Evolutionary conservation across 2,329 filamentous ascomycete genomes (phyloP).

Genomic region (Colletotrichum tropicicola): DNA sequence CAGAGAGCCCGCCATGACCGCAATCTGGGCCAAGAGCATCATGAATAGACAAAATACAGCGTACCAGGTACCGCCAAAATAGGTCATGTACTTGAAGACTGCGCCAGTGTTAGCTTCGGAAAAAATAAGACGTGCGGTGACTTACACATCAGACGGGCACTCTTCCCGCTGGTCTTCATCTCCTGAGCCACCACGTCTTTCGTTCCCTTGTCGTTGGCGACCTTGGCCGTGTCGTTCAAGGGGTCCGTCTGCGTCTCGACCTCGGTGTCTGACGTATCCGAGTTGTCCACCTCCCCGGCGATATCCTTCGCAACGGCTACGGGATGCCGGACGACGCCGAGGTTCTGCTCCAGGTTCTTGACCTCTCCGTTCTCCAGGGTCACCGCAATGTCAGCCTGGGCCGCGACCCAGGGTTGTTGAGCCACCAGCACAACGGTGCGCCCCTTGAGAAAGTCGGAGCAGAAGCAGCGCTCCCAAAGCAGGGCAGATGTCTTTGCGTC

Average conservation of each 20-base stretch:
- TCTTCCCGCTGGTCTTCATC: constrained; percentile 54
- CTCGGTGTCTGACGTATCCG: constrained; percentile 36
- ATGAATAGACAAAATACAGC: constrained; percentile 48
- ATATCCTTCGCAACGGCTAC: constrained; percentile 52
- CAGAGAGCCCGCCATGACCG: constrained; percentile 51
- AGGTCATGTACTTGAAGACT: constrained; percentile 61
- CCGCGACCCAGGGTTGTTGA: constrained; percentile 62
- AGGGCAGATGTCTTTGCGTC: constrained; percentile 66
- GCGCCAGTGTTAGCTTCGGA: constrained; percentile 17
- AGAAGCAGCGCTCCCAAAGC: constrained; percentile 67
- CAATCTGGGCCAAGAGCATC: constrained; percentile 50
- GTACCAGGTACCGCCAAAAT: constrained; percentile 57
- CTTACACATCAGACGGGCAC: constrained; percentile 54
- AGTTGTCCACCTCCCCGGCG: constrained; percentile 44
- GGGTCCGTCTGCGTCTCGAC: constrained; percentile 39
- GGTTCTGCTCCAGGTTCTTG: constrained; percentile 50
- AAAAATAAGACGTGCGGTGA: background rate
- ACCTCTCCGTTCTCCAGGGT: constrained; percentile 56
- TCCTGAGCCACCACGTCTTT: constrained; percentile 58
- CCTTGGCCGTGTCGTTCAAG: constrained; percentile 42
- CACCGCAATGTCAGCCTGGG: constrained; percentile 58
- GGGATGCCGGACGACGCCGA: constrained; percentile 54
- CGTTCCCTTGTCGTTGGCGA: constrained; percentile 43
- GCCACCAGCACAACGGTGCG: constrained; percentile 67
- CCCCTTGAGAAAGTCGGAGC: constrained; percentile 60